Evolutionary conservation across 768 basidiomycete genomes (phyloP).

Genomic region (Boletus rubroflammeus): DNA sequence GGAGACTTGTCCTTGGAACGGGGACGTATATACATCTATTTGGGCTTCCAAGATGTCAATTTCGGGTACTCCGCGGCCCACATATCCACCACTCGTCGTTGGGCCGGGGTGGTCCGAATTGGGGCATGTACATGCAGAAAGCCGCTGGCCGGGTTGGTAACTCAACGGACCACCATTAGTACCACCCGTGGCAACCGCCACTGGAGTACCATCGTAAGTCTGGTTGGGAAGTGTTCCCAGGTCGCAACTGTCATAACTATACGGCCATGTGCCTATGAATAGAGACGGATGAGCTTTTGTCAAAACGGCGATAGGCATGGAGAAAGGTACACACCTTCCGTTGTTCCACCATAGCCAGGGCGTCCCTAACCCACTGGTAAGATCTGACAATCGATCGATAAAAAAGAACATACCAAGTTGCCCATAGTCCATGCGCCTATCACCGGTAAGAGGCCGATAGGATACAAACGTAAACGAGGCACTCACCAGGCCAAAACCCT

Average conservation of each 20-base stretch:
- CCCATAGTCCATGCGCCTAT: conserved; percentile 74
- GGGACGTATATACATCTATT: conserved; percentile 45
- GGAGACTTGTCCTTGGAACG: conserved; percentile 62
- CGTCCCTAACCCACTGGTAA: conserved; percentile 52
- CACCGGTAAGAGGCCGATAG: not conserved
- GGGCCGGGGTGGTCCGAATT: conserved; percentile 90
- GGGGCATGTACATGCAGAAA: conserved; percentile 86
- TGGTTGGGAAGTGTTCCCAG: conserved; percentile 84
- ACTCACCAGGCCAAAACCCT: conserved; percentile 83
- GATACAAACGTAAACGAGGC: conserved; percentile 20
- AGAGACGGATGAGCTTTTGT: conserved; percentile 2
- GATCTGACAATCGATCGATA: not conserved
- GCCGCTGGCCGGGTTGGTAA: conserved; percentile 79
- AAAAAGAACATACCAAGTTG: conserved; percentile 41
- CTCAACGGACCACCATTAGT: conserved; percentile 55
- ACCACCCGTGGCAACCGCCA: conserved; percentile 52
- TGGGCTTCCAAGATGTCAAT: conserved; percentile 92
- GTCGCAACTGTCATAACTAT: conserved; percentile 82
- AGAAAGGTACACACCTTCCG: conserved; percentile 52
- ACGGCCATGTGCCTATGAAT: conserved; percentile 60
- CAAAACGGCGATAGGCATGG: not conserved
- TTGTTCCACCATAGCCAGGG: conserved; percentile 87
- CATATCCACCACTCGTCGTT: conserved; percentile 34
- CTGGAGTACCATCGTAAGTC: conserved; percentile 59
- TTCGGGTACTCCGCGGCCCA: conserved; percentile 81